Evolutionary conservation across 176 grass and related monocot genomes (phyloP), one percentile per base, ranked within the genome.

Genomic region (Zizania latifolia): DNA sequence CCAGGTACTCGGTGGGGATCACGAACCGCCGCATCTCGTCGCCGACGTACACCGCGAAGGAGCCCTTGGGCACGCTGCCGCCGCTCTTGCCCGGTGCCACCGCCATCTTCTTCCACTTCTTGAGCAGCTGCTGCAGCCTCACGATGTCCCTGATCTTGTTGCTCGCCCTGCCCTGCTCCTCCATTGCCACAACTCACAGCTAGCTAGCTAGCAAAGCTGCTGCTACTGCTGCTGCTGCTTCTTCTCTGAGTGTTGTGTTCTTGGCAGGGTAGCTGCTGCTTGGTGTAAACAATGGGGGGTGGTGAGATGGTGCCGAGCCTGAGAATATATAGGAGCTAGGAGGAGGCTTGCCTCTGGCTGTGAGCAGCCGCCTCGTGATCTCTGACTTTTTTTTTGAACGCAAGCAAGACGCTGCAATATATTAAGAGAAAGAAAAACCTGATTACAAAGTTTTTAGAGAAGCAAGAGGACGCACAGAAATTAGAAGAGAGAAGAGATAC

Each of bases 21-120:
- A 97, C 93, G 61, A 97, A 97, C 80, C 93, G 76, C 66, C 84
- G 86, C 93, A 89, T 93, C 79, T 97, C 90, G 39, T 93, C 85
- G 23, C 93, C 90, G 0, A 97, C 93, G 65, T 89, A 97, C 65
- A 97, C 93, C 2, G 88, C 90, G 24, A 97, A 85, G 77, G 73
- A 92, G 3, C 93, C 93, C 79, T 84, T 89, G 3, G 93, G 93
- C 65, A 81, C 32, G 16, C 33, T 78, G 78, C 58, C 84, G 78
- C 58, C 68, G 55, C 70, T 48, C 44, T 6, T 19, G 5, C 44
- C 76, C 0, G 87, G 85, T 19, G 87, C 56, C 35, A 76, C 70
- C 37, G 90, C 84, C 53, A 90, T 45, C 77, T 79, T 88, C 90
- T 89, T 93, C 93, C 90, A 93, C 78, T 79, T 93, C 90, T 89